phyloP scores from a whole-genome alignment of 1,284 basidiomycete genomes.

The Volvariella surrecta region DNA sequence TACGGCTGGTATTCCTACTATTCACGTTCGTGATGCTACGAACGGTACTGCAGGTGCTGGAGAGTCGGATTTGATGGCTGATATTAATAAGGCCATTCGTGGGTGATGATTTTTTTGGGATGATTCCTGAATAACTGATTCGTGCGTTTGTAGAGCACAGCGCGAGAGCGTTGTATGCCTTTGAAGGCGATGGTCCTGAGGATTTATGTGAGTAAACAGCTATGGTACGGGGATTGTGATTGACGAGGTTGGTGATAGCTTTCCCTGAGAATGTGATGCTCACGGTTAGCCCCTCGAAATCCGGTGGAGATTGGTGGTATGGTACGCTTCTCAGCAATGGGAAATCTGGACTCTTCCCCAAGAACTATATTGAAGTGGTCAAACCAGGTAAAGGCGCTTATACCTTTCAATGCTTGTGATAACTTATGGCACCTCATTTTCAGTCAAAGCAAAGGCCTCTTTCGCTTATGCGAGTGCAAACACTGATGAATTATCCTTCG shows the following conservation, averaged over 20 bases:
- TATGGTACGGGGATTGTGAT: constrained; percentile 1
- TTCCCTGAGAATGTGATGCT: constrained; percentile 83
- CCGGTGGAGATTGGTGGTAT: constrained; percentile 89
- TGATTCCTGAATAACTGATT: constrained; percentile 4
- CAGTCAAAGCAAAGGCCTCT: constrained; percentile 66
- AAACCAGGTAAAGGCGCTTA: constrained; percentile 45
- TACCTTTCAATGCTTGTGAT: constrained; percentile 6
- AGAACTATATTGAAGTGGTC: constrained; percentile 76
- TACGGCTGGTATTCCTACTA: constrained; percentile 35
- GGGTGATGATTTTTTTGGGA: constrained; percentile 16
- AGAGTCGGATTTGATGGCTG: constrained; percentile 51
- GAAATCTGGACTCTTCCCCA: constrained; percentile 85
- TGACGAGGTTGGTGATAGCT: constrained; percentile 31
- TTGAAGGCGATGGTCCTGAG: constrained; percentile 78
- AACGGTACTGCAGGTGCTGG: constrained; percentile 17
- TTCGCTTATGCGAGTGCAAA: constrained; percentile 70
- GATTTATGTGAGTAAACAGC: constrained; percentile 69
- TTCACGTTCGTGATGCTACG: constrained; percentile 42
- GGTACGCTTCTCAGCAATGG: constrained; percentile 66
- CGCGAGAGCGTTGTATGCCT: constrained; percentile 76
- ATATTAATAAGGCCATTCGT: constrained; percentile 71
- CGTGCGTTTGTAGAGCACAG: constrained; percentile 47
- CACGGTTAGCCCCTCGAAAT: constrained; percentile 77
- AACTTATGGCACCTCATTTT: constrained; percentile 8
- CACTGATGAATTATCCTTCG: constrained; percentile 76